Evolutionary conservation across 2,329 filamentous ascomycete species (phyloP), one percentile per base, ranked within the genome.

Genomic region (Pezicula rhizophila): DNA sequence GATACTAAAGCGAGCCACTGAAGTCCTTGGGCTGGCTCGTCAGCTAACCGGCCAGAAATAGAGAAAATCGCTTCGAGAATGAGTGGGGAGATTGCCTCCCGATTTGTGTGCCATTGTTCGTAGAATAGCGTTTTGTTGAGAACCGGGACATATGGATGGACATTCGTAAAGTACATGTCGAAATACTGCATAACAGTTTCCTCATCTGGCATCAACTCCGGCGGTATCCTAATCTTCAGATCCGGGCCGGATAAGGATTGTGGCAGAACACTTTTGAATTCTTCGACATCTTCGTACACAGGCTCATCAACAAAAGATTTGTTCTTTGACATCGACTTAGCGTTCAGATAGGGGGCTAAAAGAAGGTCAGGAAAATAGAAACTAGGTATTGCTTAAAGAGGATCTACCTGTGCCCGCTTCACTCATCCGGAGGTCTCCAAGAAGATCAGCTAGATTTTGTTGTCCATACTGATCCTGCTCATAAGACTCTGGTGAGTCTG

Each of bases 1-100:
- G 88, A 87, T 50, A 90, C 91, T 54, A 97, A 76, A 26, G 89
- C 89, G 43, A 97, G 79, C 93, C 93, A 97, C 67, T 93, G 90
- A 57, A 91, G 87, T 10, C 89, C 90, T 67, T 93, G 84, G 0
- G 85, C 79, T 4, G 88, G 85, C 56, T 95, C 88, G 55, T 93
- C 89, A 1, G 90, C 84, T 53, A 96, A 76, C 34, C 89, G 79
- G 8, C 88, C 88, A 4, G 89, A 85, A 63, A 95, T 93, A 11
- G 92, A 89, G 66, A 97, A 95, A 15, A 97, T 82, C 6, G 89
- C 89, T 66, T 96, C 92, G 1, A 97, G 73, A 49, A 97, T 77
- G 28, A 97, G 73, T 0, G 92, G 91, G 0, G 93, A 96, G 26
- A 97, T 90, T 0, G 86, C 80, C n/a, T 85, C 79, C 50, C 88